Conservation (phyloP, 148 eudicot genomes). For the Vaccinium corymbosum region DNA sequence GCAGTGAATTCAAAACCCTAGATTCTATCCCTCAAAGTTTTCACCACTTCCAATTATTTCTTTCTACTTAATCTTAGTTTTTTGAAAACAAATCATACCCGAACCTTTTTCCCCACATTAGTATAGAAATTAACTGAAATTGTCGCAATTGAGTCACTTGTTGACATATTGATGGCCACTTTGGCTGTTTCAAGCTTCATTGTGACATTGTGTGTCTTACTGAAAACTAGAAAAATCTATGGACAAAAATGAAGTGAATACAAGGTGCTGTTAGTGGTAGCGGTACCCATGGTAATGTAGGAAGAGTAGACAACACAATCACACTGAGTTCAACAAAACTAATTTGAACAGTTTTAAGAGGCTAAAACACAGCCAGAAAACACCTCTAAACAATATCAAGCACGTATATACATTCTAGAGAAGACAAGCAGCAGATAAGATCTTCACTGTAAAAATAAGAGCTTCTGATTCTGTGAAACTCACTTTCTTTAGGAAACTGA, state of each 20-base stretch:
- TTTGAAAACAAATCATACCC: background rate
- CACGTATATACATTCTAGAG: background rate
- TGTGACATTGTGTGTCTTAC: background rate
- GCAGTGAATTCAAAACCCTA: too few species aligned
- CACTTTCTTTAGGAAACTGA: constrained; percentile 74
- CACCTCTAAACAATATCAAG: background rate
- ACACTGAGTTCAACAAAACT: background rate
- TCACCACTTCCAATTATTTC: background rate
- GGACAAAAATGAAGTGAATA: background rate
- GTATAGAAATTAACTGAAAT: background rate
- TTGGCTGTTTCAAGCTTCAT: background rate
- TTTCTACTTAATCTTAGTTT: background rate
- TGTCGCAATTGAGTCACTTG: background rate
- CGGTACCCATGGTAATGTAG: background rate
- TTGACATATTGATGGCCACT: background rate
- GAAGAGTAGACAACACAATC: background rate
- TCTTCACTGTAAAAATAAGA: background rate
- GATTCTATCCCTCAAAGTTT: too few species aligned
- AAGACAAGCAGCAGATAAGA: background rate
- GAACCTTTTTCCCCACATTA: background rate
- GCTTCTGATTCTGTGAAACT: constrained; percentile 10
- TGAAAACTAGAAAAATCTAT: background rate
- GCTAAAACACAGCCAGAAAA: background rate
- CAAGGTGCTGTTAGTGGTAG: background rate
- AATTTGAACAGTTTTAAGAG: too few species aligned